Base-by-base conservation (phyloP, 805 yeast genomes). In the Ogataea henricii region DNA sequence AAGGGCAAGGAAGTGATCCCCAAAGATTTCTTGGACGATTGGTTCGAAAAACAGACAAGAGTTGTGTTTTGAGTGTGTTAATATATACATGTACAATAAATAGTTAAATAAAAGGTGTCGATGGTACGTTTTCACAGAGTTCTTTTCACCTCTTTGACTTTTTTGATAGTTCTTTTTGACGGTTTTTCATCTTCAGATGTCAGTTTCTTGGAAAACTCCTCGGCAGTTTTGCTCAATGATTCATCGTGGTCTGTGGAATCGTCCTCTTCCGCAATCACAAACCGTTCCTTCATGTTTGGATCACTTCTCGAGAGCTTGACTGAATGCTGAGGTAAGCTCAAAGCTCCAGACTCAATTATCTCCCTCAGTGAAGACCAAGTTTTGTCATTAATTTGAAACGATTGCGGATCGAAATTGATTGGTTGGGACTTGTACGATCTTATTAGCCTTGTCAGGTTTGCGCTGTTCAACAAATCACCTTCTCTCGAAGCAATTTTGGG, bases 21-120 rank as follows among this genome's bases (percentile, higher is more conserved):
- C 0, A 65, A 77, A 39, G 74, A 74, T 47, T 76, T 75, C 1
- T 63, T 78, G 6, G 74, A 73, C 43, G 55, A 65, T 13, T 76
- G 83, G 81, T 79, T 79, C 55, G 69, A 71, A 17, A 27, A 40
- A 7, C 46, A 44, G 38, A 60, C 66, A 2, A 46, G 58, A 12
- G 59, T 64, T 10, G 26, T 43, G 6, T 46, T 44, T 29, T 41
- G 33, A 29, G n/a, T n/a, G n/a, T n/a, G n/a, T n/a, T 10, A 16
- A 14, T 36, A 33, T 25, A 5, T 25, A 26, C 36, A 40, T 40
- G 36, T 30, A 30, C 36, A 40, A 41, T 48, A 44, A 30, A 27
- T 30, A 38, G 3, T 27, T 43, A 44, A 44, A 48, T 36, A 37
- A 17, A 20, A 8, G 33, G 12, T 34, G 21, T 3, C 4, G 32